phyloP scores from a whole-genome alignment of 1,284 basidiomycete species.

The Chondrostereum purpureum region DNA sequence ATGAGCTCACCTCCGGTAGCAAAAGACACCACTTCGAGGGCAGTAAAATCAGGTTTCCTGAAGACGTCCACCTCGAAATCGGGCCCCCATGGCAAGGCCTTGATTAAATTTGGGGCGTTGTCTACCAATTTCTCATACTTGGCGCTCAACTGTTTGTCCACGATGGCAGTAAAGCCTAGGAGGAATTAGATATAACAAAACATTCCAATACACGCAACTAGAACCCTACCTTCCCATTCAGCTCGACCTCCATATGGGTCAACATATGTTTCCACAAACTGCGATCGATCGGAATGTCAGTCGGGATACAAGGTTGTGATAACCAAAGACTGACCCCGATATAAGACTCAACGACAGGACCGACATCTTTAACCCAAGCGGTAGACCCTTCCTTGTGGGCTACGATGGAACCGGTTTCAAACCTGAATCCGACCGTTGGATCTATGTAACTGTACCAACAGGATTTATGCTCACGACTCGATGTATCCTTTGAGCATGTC shows the following conservation, averaged over 20 bases:
- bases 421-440: slow-evolving; percentile 34
- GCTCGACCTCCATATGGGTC: slow-evolving; percentile 80
- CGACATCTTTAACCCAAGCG: slow-evolving; percentile 80
- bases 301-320: background rate
- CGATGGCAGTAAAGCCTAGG: slow-evolving; percentile 78
- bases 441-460: background rate
- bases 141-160: slow-evolving; percentile 74
- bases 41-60: slow-evolving; percentile 82
- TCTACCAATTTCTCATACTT: slow-evolving; percentile 77
- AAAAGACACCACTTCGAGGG: slow-evolving; percentile 73
- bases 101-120: slow-evolving; percentile 69
- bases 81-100: slow-evolving; percentile 76
- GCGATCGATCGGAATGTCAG: slow-evolving; percentile 15
- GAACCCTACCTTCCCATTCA: slow-evolving; percentile 71
- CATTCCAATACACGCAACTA: background rate
- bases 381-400: slow-evolving; percentile 72
- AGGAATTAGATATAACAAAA: slow-evolving; percentile 6
- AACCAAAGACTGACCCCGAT: slow-evolving; percentile 46
- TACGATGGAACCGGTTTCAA: slow-evolving; percentile 70
- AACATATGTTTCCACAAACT: slow-evolving; percentile 74
- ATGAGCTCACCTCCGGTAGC: slow-evolving; percentile 60
- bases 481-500: slow-evolving; percentile 76
- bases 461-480: slow-evolving; percentile 50
- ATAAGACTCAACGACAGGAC: slow-evolving; percentile 83
- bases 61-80: slow-evolving; percentile 81